phyloP scores from a whole-genome alignment of 2,329 filamentous ascomycete genomes.

The Alternaria ethzedia region DNA sequence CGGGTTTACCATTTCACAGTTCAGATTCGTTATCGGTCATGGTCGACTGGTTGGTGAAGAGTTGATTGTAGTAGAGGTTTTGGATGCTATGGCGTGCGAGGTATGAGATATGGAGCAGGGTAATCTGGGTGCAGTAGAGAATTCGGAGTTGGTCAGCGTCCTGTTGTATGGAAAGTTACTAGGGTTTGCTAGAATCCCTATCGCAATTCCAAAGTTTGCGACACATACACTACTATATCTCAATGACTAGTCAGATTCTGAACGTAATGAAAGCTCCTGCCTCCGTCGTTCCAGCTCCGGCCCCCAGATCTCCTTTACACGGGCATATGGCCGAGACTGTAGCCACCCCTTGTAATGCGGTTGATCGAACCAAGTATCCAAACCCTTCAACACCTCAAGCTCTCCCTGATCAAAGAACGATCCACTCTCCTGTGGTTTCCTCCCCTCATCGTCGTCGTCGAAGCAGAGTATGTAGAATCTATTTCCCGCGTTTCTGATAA shows the following conservation, averaged over 20 bases:
- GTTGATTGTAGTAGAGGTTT: not conserved
- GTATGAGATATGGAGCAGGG: not conserved
- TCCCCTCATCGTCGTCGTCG: slow-evolving; percentile 1
- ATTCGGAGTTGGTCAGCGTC: not conserved
- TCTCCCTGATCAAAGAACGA: slow-evolving; percentile 7
- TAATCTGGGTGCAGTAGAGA: too few species aligned
- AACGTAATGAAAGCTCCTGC: not conserved
- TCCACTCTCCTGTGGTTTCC: not conserved
- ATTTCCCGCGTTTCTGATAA: not conserved
- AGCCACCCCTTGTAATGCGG: not conserved
- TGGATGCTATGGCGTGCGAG: not conserved
- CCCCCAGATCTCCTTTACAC: not conserved
- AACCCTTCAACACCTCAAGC: not conserved
- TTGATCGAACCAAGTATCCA: not conserved
- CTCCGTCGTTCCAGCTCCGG: not conserved
- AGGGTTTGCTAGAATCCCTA: not conserved
- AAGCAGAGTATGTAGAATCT: slow-evolving; percentile 12
- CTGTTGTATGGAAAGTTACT: not conserved
- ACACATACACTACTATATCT: not conserved
- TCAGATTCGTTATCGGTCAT: not conserved
- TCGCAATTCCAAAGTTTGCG: not conserved
- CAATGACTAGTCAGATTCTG: not conserved
- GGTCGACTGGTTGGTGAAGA: not conserved
- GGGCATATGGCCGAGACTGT: not conserved
- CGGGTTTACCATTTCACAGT: accelerated